Base-by-base conservation (phyloP, 2,329 filamentous ascomycete species). In the Dactylella cylindrospora region DNA sequence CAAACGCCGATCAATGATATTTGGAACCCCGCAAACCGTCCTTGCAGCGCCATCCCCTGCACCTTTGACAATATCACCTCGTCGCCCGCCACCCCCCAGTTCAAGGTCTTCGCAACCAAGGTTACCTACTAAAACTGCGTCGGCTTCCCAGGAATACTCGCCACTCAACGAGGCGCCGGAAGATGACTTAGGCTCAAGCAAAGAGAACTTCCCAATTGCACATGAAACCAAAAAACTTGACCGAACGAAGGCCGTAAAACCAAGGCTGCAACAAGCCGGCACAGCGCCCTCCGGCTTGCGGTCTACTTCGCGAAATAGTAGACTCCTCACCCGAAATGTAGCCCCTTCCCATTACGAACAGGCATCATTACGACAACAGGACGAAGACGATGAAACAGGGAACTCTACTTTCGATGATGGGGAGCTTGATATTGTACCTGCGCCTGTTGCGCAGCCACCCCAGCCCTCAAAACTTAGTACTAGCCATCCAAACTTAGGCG, bases 121-220 rank as follows among this genome's bases (percentile, higher is more conserved):
- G 12, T 19, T 19, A 3, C 10, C n/a, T 4, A 8, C 15, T 9
- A 13, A 19, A 6, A 31, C 22, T 22, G 19, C 35, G 3, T n/a
- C 28, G 15, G 28, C 13, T 15, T 10, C 35, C 43, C 40, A 19
- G 13, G 44, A 35, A 22, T 44, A 39, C 13, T 17, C 28, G 10
- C 10, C 15, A 25, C 53, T 23, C 2, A 15, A 44, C 13, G 28
- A 13, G 19, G 38, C 38, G 26, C 8, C 26, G 20, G 22, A 36
- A 32, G 38, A 22, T 20, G 46, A 23, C 2, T 38, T 31, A n/a
- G 33, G 31, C 22, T 60, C 46, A 5, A 29, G 35, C 26, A 60
- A 60, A 33, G 54, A 60, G 51, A 60, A 60, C 25, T 13, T 51
- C 8, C 54, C 54, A 15, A 51, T 39, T 22, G 19, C 44, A 9